Evolutionary conservation across 352 stramenopile species (phyloP).

Genomic region (Phytophthora ohioensis): DNA sequence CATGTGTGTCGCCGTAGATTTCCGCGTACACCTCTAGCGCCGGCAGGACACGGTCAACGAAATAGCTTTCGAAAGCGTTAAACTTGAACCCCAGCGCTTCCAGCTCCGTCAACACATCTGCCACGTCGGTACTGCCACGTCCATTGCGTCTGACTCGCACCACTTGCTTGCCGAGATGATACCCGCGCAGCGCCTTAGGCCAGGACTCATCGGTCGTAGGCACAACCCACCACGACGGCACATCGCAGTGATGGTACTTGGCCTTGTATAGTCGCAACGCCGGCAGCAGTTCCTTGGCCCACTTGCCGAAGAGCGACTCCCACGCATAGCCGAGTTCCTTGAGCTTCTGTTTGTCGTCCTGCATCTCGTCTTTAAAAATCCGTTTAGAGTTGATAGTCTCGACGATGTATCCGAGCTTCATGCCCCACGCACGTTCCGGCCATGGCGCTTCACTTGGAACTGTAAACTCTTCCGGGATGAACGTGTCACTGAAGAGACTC

Average conservation of each 20-base stretch:
- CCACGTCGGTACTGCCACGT: slow-evolving; percentile 47
- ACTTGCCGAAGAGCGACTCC: slow-evolving; percentile 68
- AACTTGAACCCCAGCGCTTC: slow-evolving; percentile 77
- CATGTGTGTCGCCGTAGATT: slow-evolving; percentile 87
- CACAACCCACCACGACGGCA: slow-evolving; percentile 79
- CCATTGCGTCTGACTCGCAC: slow-evolving; percentile 62
- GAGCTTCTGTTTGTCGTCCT: slow-evolving; percentile 43
- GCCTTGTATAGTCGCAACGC: slow-evolving; percentile 85
- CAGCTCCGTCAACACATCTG: slow-evolving; percentile 62
- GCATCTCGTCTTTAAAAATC: slow-evolving; percentile 58
- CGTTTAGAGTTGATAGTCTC: slow-evolving; percentile 48
- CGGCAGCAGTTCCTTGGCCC: slow-evolving; percentile 61
- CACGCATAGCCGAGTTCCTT: slow-evolving; percentile 67
- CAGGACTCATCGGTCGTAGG: slow-evolving; percentile 55
- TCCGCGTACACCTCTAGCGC: slow-evolving; percentile 88
- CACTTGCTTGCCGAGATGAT: slow-evolving; percentile 90
- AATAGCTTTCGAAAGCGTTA: slow-evolving; percentile 67
- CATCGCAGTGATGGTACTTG: slow-evolving; percentile 89
- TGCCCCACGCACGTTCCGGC: slow-evolving; percentile 47
- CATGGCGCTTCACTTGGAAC: slow-evolving; percentile 61
- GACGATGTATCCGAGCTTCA: slow-evolving; percentile 68
- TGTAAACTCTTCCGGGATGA: slow-evolving; percentile 62
- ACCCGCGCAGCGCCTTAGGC: slow-evolving; percentile 77
- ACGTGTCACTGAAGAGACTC: slow-evolving; percentile 27
- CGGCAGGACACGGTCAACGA: slow-evolving; percentile 64